phyloP scores from a whole-genome alignment of 169 alveolate species.

The Plasmodium malariae region DNA sequence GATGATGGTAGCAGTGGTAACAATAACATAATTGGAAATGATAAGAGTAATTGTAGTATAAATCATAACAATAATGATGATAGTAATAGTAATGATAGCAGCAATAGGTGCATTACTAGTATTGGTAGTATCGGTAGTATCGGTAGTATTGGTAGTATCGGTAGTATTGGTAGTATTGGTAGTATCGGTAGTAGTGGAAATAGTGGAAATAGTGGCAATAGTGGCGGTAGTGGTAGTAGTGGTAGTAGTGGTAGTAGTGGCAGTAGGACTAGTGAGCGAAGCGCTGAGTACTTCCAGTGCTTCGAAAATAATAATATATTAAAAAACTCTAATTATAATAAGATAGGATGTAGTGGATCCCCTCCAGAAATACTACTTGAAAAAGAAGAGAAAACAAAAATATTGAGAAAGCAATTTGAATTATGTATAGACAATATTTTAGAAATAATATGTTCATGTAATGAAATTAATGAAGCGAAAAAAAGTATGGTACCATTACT shows the following conservation, averaged over 20 bases:
- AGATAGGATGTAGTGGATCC: background rate
- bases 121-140: background rate
- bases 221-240: background rate
- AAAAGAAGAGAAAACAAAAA: conserved; percentile 8
- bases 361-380: background rate
- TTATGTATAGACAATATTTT: conserved; percentile 34
- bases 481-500: conserved; percentile 52
- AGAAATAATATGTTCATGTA: conserved; percentile 42
- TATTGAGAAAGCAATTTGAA: conserved; percentile 29
- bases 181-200: background rate
- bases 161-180: background rate
- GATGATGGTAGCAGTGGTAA: background rate
- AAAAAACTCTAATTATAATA: background rate
- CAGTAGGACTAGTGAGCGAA: background rate
- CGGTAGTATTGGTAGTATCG: background rate
- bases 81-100: background rate
- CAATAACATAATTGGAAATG: background rate
- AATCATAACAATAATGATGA: background rate
- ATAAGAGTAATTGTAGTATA: background rate
- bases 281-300: too few relatives aligned
- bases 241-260: background rate
- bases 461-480: conserved; percentile 55
- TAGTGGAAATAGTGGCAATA: background rate
- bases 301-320: background rate
- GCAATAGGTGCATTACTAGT: background rate